Percentiles rank a stretch among this genome's conserved stretches.
phyloP scores from a whole-genome alignment of 163 green algal genomes.

The Dunaliella salina region DNA sequence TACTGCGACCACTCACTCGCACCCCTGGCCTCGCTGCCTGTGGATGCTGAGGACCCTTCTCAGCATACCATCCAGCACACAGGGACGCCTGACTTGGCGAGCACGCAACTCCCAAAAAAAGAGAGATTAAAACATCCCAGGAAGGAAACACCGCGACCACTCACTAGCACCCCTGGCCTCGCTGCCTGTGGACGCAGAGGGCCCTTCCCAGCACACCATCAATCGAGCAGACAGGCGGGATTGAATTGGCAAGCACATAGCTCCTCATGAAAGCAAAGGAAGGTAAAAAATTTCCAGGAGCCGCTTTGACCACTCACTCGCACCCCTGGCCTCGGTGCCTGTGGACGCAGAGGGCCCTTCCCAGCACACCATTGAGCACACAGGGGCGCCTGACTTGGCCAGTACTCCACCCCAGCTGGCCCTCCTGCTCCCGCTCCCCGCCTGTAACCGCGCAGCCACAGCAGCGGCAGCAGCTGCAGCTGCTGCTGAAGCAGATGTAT shows the following conservation, averaged over 20 bases:
- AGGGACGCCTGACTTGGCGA: conserved; percentile 30
- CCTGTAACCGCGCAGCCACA: background rate
- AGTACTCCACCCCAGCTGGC: conserved; percentile 30
- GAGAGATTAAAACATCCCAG: no score
- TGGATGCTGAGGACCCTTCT: background rate
- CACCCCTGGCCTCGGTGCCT: conserved; percentile 3
- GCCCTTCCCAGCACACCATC: no score
- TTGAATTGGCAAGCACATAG: no score
- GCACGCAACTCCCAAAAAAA: conserved; percentile 12
- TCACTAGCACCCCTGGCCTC: no score
- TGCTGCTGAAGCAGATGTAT: background rate
- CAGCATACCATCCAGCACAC: conserved; percentile 28
- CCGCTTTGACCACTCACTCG: no score
- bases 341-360: background rate
- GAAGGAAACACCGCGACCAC: no score
- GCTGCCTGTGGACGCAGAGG: no score
- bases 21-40: conserved; percentile 4
- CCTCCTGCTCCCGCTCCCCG: background rate
- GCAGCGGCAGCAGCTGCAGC: background rate
- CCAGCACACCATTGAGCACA: conserved; percentile 28
- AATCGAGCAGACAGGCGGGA: no score
- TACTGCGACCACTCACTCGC: no score
- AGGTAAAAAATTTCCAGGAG: no score
- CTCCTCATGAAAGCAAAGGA: no score
- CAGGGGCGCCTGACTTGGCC: conserved; percentile 31